Evolutionary conservation across 1,284 basidiomycete species (phyloP), one percentile per base, ranked within the genome.

Genomic region (Sanghuangporus baumii): DNA sequence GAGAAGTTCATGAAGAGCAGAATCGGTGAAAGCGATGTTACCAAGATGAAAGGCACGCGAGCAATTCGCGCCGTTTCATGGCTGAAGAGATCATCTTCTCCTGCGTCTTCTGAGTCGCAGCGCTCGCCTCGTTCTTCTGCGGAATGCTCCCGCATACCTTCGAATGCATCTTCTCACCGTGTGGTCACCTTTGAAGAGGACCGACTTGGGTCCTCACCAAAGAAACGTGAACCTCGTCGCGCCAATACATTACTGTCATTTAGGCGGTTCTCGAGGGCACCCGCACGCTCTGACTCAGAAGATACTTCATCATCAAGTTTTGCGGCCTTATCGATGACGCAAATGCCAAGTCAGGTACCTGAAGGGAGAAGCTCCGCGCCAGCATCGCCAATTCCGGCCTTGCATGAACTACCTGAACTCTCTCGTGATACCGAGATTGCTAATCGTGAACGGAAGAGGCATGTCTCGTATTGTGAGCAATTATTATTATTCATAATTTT

Each of bases 241-340:
- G 41, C 60, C 20, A 57, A 18, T 12, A 61, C 54, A 11, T 57
- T 61, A 14, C 48, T 61, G 18, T 14, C 40, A 7, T 37, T 61
- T 23, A 23, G 54, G 2, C 60, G 60, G 38, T 23, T n/a, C 11
- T 57, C 60, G 14, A 18, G 20, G 14, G 36, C 48, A 9, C n/a
- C 48, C 18, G 36, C 47, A 2, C 46, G 47, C 3, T 31, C 47
- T 23, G 57, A 34, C 12, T 38, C 47, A 26, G 57, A 40, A 6
- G 20, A 47, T 51, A n/a, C 43, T 31, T 37, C 46, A 11, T 12
- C 26, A 16, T n/a, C 40, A 41, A 18, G 20, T 9, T 46, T 41
- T 23, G 4, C 23, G 8, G 37, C 16, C 7, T 20, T 26, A 23
- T 8, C 48, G 26, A 51, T 26, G 48, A 51, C 48, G n/a, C 14